Evolutionary conservation across 2,329 filamentous ascomycete genomes (phyloP).

Genomic region (Sarocladiaceae sp.): DNA sequence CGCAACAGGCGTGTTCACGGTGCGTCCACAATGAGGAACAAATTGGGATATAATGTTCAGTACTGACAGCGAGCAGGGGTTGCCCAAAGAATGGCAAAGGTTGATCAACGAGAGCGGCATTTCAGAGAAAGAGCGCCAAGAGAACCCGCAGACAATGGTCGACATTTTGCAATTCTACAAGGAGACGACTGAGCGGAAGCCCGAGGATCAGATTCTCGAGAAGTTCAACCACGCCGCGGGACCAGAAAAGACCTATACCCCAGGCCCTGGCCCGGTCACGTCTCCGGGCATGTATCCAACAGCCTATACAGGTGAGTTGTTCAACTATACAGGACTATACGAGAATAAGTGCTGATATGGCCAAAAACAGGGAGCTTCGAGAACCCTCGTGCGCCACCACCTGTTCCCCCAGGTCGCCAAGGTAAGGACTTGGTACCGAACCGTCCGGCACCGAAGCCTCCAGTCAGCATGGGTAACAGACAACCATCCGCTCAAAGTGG

Average conservation of each 20-base stretch:
- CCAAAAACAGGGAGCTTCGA: constrained; percentile 75
- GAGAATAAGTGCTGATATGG: not conserved
- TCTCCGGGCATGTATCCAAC: constrained; percentile 51
- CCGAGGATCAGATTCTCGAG: constrained; percentile 86
- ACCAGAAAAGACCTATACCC: constrained; percentile 31
- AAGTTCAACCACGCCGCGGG: constrained; percentile 89
- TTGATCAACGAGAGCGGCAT: constrained; percentile 95
- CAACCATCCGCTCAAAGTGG: constrained; percentile 42
- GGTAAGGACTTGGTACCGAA: constrained; percentile 64
- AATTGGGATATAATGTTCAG: no score
- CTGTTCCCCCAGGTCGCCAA: constrained; percentile 60
- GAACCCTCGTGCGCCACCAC: constrained; percentile 89
- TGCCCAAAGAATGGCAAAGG: constrained; percentile 97
- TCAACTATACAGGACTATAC: constrained; percentile 54
- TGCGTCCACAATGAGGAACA: no score
- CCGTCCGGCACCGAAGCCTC: constrained; percentile 85
- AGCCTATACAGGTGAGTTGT: constrained; percentile 54
- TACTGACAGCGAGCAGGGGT: constrained; percentile 55
- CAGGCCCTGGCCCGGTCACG: constrained; percentile 41
- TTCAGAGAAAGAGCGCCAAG: constrained; percentile 89
- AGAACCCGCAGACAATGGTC: constrained; percentile 92
- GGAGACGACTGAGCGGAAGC: constrained; percentile 76
- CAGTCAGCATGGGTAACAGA: constrained; percentile 56
- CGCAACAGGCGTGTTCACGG: constrained; percentile 92
- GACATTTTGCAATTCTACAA: constrained; percentile 97